These are phyloP conservation scores for Capillidium heterosporum DNA, from an alignment of 371 early-diverging fungal genomes.

Conservation along the genomic window DNA sequence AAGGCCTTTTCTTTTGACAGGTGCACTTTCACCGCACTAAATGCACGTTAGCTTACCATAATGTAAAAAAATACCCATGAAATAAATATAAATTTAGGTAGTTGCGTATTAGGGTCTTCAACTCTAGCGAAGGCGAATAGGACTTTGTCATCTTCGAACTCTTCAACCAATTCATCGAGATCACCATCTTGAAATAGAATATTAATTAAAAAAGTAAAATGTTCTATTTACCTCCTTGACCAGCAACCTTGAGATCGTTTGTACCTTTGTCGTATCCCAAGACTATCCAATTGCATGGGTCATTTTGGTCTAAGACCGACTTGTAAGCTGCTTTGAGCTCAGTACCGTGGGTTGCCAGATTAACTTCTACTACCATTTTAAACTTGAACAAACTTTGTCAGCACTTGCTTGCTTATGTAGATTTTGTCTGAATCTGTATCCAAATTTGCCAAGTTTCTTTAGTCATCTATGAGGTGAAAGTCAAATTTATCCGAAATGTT, in stretches of 20 bases:
- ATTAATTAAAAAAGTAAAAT: not conserved
- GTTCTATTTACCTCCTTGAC: constrained; percentile 28
- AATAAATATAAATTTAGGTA: constrained; percentile 77
- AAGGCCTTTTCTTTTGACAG: constrained; percentile 70
- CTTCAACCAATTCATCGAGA: constrained; percentile 70
- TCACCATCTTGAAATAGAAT: constrained; percentile 30
- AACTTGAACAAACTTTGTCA: too few species aligned
- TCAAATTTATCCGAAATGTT: too few species aligned
- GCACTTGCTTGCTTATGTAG: too few species aligned
- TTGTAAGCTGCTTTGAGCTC: constrained; percentile 34
- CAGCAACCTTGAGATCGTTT: constrained; percentile 58
- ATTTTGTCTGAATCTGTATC: too few species aligned
- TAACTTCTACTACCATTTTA: constrained; percentile 25
- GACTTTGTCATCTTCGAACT: constrained; percentile 71
- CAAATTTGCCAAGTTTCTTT: too few species aligned
- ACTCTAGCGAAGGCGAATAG: constrained; percentile 74
- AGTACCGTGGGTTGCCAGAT: constrained; percentile 27
- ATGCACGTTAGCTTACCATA: not conserved
- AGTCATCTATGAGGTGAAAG: too few species aligned
- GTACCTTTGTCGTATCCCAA: constrained; percentile 66
- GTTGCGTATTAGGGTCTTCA: constrained; percentile 62
- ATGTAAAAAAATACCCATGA: constrained; percentile 42
- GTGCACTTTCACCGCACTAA: constrained; percentile 85
- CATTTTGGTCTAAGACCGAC: constrained; percentile 30
- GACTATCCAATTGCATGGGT: constrained; percentile 44